Evolutionary conservation across 140 eudicot species (phyloP), one percentile per base, ranked within the genome.

Genomic region (Flaveria floridana): DNA sequence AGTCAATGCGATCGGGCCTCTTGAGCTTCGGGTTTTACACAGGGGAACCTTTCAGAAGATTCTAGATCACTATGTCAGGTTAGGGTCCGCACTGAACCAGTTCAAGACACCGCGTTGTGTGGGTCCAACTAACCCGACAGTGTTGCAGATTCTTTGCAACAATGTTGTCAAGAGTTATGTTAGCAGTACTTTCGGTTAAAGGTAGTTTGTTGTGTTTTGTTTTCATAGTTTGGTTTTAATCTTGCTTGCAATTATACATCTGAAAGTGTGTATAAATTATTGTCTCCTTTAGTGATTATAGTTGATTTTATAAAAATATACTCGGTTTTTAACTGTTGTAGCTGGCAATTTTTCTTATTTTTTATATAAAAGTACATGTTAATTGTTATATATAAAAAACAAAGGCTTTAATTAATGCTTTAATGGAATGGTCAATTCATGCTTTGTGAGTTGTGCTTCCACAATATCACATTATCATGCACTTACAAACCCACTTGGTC

Each of bases 371-470:
- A 61, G 26, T 26, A 25, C 10, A 26, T 9, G 65, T 57, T 57
- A 18, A 57, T 57, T 25, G n/a, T 12, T 61, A 62, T 1, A 25
- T 25, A 28, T 26, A 62, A 26, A 62, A 62, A 28, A 28, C 1
- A 28, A 26, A 72, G 14, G 53, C 55, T 57, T 74, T 46, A 47
- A 23, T 62, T 46, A 47, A 23, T 61, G 50, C 21, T 30, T 0
- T 74, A 74, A 46, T 61, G 57, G 59, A 46, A 30, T 26, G 34
- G 28, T 8, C 52, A 19, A 73, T 52, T 64, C 48, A 18, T 74
- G 71, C 72, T 30, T 65, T 65, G 79, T 64, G 65, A 64, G 79
- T 64, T 47, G 79, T 50, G 69, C 50, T 64, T 75, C 66, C 79
- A 75, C 51, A 42, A 23, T 37, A 30, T 28, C 71, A 74, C 52